Base-by-base conservation (phyloP, 2,329 filamentous ascomycete genomes). In the Sporothrix sp. region DNA sequence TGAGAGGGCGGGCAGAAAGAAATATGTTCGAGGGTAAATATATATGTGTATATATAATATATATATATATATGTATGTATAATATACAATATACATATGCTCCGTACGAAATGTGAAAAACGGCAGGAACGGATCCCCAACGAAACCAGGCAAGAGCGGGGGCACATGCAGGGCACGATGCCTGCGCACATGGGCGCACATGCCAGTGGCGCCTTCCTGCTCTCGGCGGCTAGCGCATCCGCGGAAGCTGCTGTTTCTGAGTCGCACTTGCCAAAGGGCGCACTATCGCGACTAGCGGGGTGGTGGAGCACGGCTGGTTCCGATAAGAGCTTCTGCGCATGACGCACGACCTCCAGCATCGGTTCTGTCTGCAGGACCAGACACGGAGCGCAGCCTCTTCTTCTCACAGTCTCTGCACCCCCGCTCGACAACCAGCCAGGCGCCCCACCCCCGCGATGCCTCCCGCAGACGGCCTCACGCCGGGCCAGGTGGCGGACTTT, bases 401-500 rank as follows among this genome's bases (percentile, higher is more conserved):
- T n/a, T n/a, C n/a, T n/a, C n/a, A n/a, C n/a, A n/a, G n/a, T n/a
- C n/a, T n/a, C n/a, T n/a, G n/a, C n/a, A n/a, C n/a, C n/a, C n/a
- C n/a, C n/a, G n/a, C n/a, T n/a, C n/a, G n/a, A n/a, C n/a, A n/a
- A n/a, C n/a, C 18, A n/a, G 18, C n/a, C 5, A 32, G 18, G 1
- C 7, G n/a, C 23, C 9, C n/a, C 9, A 33, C 18, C 8, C 7
- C 18, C 35, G 39, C 7, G 13, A 48, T 39, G 36, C n/a, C 30
- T 1, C 20, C 25, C 25, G 14, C 33, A 20, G 10, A 30, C 3
- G 84, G 84, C 51, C 84, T 96, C 52, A 84, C 83, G 14, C 66
- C 80, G 38, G 73, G 78, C 28, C 89, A 96, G 63, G 70, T 93
- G 42, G 65, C 76, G 44, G 72, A 75, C 61, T 97, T 94, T 73